Conservation (phyloP, 2,329 filamentous ascomycete species). For the Tolypocladium tundrense region DNA sequence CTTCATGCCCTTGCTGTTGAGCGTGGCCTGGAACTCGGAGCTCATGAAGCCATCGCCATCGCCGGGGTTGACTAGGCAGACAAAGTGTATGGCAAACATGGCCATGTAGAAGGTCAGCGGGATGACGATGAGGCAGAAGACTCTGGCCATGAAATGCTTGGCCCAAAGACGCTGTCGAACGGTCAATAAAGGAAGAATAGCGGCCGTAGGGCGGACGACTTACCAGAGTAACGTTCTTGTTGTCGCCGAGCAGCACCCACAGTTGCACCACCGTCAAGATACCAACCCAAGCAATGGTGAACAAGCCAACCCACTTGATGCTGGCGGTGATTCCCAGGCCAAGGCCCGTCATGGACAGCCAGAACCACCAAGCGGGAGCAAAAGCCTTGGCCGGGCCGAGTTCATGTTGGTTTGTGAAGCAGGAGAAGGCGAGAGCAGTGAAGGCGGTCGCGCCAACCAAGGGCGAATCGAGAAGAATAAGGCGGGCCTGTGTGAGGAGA, state of each 20-base stretch:
- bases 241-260: constrained; percentile 89
- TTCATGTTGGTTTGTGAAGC: constrained; percentile 95
- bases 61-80: constrained; percentile 86
- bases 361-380: constrained; percentile 92
- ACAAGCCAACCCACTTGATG: constrained; percentile 98
- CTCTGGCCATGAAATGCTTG: constrained; percentile 87
- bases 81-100: constrained; percentile 96
- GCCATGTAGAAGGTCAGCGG: constrained; percentile 85
- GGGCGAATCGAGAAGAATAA: constrained; percentile 93
- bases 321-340: constrained; percentile 83
- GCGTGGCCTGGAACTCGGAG: constrained; percentile 93
- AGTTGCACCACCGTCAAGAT: constrained; percentile 82
- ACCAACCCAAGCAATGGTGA: constrained; percentile 98
- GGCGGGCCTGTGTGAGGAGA: constrained; percentile 83
- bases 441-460: constrained; percentile 88
- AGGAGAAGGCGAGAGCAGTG: constrained; percentile 80
- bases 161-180: constrained; percentile 58
- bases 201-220: constrained; percentile 14
- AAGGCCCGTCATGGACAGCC: constrained; percentile 78
- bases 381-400: constrained; percentile 84
- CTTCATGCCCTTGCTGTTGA: constrained; percentile 95
- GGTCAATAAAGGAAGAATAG: constrained; percentile 7
- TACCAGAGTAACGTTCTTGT: constrained; percentile 71
- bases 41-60: constrained; percentile 99
- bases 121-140: constrained; percentile 86